These are phyloP conservation scores for Wickerhamiella occidentalis DNA, from an alignment of 805 yeast species.

Conservation along the genomic window DNA sequence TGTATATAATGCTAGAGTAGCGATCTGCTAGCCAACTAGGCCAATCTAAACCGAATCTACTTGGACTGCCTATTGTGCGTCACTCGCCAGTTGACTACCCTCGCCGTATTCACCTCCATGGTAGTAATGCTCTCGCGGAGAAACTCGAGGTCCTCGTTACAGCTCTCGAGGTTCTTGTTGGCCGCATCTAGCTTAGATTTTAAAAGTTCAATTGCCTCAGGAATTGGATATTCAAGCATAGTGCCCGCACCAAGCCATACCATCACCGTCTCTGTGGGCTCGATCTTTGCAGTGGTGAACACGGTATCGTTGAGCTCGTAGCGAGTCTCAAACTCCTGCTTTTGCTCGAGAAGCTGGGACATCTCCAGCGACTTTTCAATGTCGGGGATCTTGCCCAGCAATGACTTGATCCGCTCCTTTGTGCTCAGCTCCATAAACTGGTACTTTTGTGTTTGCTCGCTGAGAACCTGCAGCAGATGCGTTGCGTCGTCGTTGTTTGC, in stretches of 20 bases:
- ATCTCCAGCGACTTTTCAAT: conserved; percentile 72
- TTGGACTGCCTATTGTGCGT: background rate
- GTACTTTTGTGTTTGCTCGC: conserved; percentile 61
- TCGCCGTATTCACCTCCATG: conserved; percentile 94
- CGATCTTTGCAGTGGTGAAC: conserved; percentile 68
- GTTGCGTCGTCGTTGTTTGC: conserved; percentile 62
- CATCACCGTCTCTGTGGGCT: conserved; percentile 53
- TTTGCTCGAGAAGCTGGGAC: conserved; percentile 46
- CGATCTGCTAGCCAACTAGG: too few relatives aligned
- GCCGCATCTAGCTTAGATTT: conserved; percentile 51
- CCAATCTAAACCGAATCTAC: background rate
- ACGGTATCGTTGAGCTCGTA: conserved; percentile 90
- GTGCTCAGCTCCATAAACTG: conserved; percentile 29
- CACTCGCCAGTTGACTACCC: conserved; percentile 36
- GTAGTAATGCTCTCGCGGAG: conserved; percentile 85
- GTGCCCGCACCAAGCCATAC: conserved; percentile 98
- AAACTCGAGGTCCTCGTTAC: conserved; percentile 77
- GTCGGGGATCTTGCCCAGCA: conserved; percentile 76
- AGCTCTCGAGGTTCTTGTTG: conserved; percentile 41
- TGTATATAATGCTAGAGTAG: too few relatives aligned
- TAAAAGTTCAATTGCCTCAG: conserved; percentile 70
- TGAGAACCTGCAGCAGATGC: conserved; percentile 56
- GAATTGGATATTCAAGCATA: conserved; percentile 87
- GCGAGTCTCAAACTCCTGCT: conserved; percentile 50
- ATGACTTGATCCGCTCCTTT: conserved; percentile 32